Base-by-base conservation (phyloP, 345 rosid genomes). In the Laguncularia racemosa region DNA sequence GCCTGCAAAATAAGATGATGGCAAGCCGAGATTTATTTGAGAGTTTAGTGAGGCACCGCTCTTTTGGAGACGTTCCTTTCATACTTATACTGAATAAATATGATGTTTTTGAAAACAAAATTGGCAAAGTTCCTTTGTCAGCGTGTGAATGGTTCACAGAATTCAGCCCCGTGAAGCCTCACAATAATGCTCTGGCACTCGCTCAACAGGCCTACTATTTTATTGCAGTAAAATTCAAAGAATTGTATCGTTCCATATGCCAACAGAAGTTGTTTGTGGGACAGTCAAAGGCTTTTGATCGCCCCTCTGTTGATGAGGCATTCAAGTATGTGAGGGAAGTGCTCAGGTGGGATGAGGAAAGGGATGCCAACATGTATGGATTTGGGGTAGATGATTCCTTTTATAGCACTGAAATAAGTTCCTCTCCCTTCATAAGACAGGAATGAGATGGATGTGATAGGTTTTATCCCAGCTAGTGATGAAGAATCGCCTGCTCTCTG, bases 321-420 rank as follows among this genome's bases (percentile, higher is more conserved):
- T 78, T 83, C 66, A 83, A 68, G 71, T 80, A 76, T 19, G 44
- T 66, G 48, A 76, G 76, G 61, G 89, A 80, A 71, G 80, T 83
- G 14, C 79, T 83, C 14, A 81, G 60, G 60, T 80, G 89, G 89
- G 84, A 83, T 6, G 89, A 83, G 8, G 84, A 83, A 55, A 80
- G 74, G 65, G 70, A 74, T 17, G 72, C 70, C 1, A 67, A 67
- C 47, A 20, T 69, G 28, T 78, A 76, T 17, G 78, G 65, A 46
- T 50, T 59, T 13, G 33, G 8, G 20, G 67, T 48, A 53, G 86
- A 84, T 2, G 85, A 83, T 19, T 81, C 86, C 4, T 67, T 78
- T 71, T 76, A 72, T 52, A 78, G 84, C 19, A 72, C 81, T 0
- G 86, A 81, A 18, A 48, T 68, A 68, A 80, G 78, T 54, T 67